Evolutionary conservation across 2,329 filamentous ascomycete genomes (phyloP).

Genomic region (Trichocomaceae sp.): DNA sequence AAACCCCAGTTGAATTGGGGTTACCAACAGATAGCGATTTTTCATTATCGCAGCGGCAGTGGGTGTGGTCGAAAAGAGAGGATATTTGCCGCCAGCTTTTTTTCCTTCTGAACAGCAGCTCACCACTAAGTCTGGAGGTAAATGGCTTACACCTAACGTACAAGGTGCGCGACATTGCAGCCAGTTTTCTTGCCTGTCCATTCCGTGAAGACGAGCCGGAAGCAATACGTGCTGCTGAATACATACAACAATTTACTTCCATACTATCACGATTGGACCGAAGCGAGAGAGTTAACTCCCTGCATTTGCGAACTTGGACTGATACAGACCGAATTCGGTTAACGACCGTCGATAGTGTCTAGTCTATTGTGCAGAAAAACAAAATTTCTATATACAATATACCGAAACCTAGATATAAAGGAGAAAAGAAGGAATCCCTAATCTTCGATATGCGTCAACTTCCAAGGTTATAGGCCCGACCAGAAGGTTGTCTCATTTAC

Average conservation of each 20-base stretch:
- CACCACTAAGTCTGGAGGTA: neutral
- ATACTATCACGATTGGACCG: conserved; percentile 1
- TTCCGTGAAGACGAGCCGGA: neutral
- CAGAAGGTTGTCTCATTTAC: neutral
- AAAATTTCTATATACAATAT: neutral
- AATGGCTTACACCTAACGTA: neutral
- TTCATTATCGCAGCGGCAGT: neutral
- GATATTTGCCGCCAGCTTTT: neutral
- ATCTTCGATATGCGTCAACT: neutral
- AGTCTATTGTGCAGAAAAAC: neutral
- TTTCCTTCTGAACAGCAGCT: neutral
- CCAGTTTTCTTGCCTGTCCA: neutral
- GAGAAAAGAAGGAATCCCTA: neutral
- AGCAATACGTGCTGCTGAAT: neutral
- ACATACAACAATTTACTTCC: conserved; percentile 2
- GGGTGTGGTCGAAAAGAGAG: neutral
- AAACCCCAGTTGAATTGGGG: neutral
- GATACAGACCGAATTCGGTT: neutral
- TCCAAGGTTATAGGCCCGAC: conserved; percentile 1
- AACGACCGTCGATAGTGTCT: neutral
- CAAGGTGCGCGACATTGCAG: neutral
- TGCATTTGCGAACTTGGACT: neutral
- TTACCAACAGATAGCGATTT: neutral
- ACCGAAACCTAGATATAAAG: neutral
- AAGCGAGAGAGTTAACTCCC: conserved; percentile 1